A percentile compares a stretch with the other conserved stretches of the same genome.
phyloP scores from a whole-genome alignment of 1,284 basidiomycete species.

The Meripilus lineatus region DNA sequence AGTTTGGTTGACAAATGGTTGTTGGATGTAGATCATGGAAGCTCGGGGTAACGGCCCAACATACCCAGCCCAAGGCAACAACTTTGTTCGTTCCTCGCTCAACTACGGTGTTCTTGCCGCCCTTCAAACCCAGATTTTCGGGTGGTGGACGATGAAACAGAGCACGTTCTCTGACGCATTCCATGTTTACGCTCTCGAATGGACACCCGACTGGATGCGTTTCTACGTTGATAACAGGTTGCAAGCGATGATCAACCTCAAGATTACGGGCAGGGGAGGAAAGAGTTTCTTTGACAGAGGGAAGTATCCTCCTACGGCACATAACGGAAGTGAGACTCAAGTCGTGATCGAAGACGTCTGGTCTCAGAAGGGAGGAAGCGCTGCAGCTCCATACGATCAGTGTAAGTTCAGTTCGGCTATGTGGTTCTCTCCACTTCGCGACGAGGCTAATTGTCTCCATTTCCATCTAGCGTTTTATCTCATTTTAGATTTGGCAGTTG shows the following conservation, averaged over 20 bases:
- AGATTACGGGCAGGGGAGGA: constrained; percentile 32
- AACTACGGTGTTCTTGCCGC: constrained; percentile 70
- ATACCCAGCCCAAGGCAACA: constrained; percentile 62
- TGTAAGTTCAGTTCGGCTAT: constrained; percentile 40
- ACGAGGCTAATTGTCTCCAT: background rate
- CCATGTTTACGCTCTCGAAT: constrained; percentile 76
- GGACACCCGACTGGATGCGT: constrained; percentile 70
- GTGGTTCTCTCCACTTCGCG: background rate
- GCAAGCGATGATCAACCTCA: constrained; percentile 46
- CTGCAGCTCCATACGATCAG: constrained; percentile 77
- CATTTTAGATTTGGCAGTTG: constrained; percentile 75
- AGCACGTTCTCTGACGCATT: constrained; percentile 59
- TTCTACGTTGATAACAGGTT: constrained; percentile 45
- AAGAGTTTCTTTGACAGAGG: constrained; percentile 36
- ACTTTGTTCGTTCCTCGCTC: constrained; percentile 69
- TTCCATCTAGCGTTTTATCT: constrained; percentile 76
- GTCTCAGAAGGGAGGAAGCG: constrained; percentile 35
- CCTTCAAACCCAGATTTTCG: constrained; percentile 56
- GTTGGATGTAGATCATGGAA: constrained; percentile 55
- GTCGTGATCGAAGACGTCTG: constrained; percentile 47
- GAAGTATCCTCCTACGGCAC: constrained; percentile 28
- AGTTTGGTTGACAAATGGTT: background rate
- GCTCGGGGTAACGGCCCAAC: constrained; percentile 59
- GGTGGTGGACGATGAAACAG: constrained; percentile 66
- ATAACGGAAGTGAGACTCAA: constrained; percentile 44